phyloP scores from a whole-genome alignment of 2,329 filamentous ascomycete species.

The Geosmithia flava region DNA sequence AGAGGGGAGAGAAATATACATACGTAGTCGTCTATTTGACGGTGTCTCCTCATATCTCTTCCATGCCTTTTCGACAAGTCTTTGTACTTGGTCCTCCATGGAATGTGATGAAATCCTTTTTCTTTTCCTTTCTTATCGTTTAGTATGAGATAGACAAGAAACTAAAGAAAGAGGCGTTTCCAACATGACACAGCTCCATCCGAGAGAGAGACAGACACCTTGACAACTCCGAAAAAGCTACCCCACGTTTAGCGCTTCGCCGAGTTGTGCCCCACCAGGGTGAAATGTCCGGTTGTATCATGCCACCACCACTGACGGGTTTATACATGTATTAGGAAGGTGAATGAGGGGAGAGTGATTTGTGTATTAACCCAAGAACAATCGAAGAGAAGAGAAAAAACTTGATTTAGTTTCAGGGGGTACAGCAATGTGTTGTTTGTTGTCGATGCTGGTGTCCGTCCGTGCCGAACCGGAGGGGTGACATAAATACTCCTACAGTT shows the following conservation, averaged over 20 bases:
- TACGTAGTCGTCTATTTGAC: slow-evolving; percentile 33
- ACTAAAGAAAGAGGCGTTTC: not conserved
- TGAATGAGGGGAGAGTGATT: too few species aligned
- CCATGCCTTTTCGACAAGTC: slow-evolving; percentile 64
- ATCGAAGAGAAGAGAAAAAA: too few species aligned
- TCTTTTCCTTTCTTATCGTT: not conserved
- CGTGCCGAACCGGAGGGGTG: not conserved
- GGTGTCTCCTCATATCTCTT: slow-evolving; percentile 40
- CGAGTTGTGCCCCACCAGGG: not conserved
- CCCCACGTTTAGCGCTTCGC: not conserved
- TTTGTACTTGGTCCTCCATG: slow-evolving; percentile 69
- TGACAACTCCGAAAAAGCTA: not conserved
- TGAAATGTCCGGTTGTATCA: not conserved
- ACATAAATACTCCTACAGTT: not conserved
- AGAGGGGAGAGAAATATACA: slow-evolving; percentile 12
- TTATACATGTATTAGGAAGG: too few species aligned
- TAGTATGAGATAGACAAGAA: not conserved
- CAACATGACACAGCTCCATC: not conserved
- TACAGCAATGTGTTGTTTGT: too few species aligned
- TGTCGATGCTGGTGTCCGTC: too few species aligned
- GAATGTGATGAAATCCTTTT: not conserved
- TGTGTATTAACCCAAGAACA: too few species aligned
- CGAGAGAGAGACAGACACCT: not conserved
- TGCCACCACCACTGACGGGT: not conserved
- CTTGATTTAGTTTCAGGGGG: too few species aligned